Conservation (phyloP, 257 asterid species). For the Gentiana macrophylla region DNA sequence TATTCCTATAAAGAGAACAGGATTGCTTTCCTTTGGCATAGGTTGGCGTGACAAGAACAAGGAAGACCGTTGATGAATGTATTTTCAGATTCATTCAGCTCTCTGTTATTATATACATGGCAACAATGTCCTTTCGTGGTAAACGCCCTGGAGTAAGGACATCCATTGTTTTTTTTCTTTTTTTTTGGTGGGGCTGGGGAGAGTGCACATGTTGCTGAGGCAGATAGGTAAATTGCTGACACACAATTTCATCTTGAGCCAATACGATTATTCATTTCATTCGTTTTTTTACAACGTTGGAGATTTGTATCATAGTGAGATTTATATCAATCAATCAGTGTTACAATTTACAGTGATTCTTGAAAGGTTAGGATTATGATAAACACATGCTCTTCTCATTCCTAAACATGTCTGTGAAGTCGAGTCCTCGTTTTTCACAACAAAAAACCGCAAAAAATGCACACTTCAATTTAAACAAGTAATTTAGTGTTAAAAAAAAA, state of each 20-base stretch:
- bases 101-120: conserved; percentile 1
- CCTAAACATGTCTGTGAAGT: too few species aligned
- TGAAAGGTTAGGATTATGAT: too few species aligned
- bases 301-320: background rate
- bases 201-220: background rate
- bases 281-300: background rate
- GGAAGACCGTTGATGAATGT: conserved; percentile 14
- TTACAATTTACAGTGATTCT: too few species aligned
- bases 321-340: too few species aligned
- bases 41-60: conserved; percentile 82
- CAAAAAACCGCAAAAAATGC: too few species aligned
- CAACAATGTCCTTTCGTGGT: background rate
- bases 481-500: too few species aligned
- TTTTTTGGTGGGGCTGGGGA: background rate
- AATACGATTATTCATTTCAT: background rate
- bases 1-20: conserved; percentile 27
- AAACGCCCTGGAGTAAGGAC: background rate
- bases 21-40: conserved; percentile 63
- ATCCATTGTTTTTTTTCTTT: background rate
- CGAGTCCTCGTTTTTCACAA: too few species aligned
- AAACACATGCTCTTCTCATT: too few species aligned
- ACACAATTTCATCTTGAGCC: background rate
- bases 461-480: too few species aligned
- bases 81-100: conserved; percentile 1
- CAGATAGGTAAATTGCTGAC: background rate